phyloP scores from a whole-genome alignment of 2,329 filamentous ascomycete genomes.

The Penicillium brevicompactum region DNA sequence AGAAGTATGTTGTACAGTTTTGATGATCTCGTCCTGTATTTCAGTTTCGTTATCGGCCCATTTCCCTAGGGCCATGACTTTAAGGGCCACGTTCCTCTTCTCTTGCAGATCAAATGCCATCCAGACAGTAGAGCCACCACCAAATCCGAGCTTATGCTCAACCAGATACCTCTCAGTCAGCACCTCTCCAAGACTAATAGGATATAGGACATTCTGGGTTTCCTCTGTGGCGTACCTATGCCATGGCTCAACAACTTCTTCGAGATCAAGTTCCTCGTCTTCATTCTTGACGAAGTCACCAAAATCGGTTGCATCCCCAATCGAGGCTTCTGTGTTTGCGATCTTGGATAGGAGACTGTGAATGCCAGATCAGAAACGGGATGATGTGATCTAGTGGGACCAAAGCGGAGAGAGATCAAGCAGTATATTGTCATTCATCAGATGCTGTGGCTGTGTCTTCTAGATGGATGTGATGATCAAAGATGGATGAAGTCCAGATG shows the following conservation, averaged over 20 bases:
- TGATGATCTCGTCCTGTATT: constrained; percentile 25
- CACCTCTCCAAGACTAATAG: constrained; percentile 20
- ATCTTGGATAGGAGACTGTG: too few relatives aligned
- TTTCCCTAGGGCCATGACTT: constrained; percentile 22
- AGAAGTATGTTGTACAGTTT: constrained; percentile 18
- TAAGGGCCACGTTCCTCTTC: constrained; percentile 26
- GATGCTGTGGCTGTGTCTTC: too few relatives aligned
- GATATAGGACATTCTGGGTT: constrained; percentile 19
- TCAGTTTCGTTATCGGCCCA: constrained; percentile 19
- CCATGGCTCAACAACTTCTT: constrained; percentile 21
- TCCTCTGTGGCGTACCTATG: constrained; percentile 16
- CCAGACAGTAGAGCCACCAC: constrained; percentile 30
- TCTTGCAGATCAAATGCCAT: constrained; percentile 25
- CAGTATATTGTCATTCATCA: too few relatives aligned
- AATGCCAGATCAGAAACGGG: too few relatives aligned
- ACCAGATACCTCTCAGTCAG: constrained; percentile 26
- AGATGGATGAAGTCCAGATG: too few relatives aligned
- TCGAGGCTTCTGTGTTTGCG: too few relatives aligned
- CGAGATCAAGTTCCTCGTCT: constrained; percentile 20
- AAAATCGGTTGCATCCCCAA: constrained; percentile 5
- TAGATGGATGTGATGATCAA: too few relatives aligned
- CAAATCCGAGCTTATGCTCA: constrained; percentile 29
- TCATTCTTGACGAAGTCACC: constrained; percentile 19
- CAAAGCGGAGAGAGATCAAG: too few relatives aligned
- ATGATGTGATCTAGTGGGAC: too few relatives aligned